Base-by-base conservation (phyloP, 805 yeast species). In the Huiozyma sinensis region DNA sequence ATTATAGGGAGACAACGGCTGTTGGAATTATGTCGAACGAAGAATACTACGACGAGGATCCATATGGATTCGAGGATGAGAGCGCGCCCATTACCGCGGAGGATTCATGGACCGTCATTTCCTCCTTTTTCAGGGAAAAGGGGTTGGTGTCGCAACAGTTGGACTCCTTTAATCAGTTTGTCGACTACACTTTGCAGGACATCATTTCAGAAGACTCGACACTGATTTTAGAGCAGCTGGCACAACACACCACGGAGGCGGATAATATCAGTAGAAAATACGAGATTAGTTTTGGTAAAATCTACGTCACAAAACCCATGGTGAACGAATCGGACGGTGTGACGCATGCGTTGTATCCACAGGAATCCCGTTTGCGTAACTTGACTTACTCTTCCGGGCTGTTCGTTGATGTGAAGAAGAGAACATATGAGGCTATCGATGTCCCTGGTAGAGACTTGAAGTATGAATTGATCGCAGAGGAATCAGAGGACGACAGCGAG, bases 321-420 rank as follows among this genome's bases (percentile, higher is more conserved):
- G 95, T 92, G 77, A 94, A 97, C 17, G 99, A 92, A 70, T 95
- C 97, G 12, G 99, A 92, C 69, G 99, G 99, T 70, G 88, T 95
- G n/a, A 90, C 97, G n/a, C 90, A 88, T 58, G 94, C 95, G 10
- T 79, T 92, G 81, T 85, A 85, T 61, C 98, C 99, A 8, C 98
- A 94, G 67, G 99, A 92, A 65, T 97, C 98, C 6, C 77, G 99
- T 57, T 73, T 92, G 51, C 81, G 99, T 68, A 92, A 92, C 63
- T 73, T 92, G 68, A 92, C 99, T 0, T 92, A 92, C 63, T 86
- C 97, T 5, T 86, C 97, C 31, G 97, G 97, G 34, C 73, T 92
- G 42, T 92, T 92, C 58, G 96, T 92, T 28, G 97, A 92, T 61
- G 90, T 92, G 84, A 79, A 84, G 56, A 92, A 92, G 66, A 77